Conservation (phyloP, 2,329 filamentous ascomycete genomes). For the Elsinoe fawcettii region DNA sequence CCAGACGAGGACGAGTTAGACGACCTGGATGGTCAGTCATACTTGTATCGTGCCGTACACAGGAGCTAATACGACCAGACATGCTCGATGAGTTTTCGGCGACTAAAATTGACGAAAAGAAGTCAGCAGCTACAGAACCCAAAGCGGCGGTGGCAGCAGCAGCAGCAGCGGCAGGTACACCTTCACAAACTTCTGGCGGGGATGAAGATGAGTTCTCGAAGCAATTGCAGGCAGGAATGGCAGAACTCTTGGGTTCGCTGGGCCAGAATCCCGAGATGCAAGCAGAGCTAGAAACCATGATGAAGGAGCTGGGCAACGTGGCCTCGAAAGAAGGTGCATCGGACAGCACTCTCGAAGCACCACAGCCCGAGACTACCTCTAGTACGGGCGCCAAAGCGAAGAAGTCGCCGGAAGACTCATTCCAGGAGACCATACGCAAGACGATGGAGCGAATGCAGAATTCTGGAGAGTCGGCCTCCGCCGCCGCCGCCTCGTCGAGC, state of each 20-base stretch:
- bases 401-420: conserved; percentile 38
- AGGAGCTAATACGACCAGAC: conserved; percentile 46
- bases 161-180: too few species aligned
- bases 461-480: conserved; percentile 77
- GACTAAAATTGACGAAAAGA: conserved; percentile 49
- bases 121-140: conserved; percentile 23
- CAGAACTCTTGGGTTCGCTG: conserved; percentile 65
- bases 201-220: conserved; percentile 72
- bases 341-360: conserved; percentile 19
- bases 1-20: conserved; percentile 89
- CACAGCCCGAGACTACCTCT: conserved; percentile 21
- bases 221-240: conserved; percentile 86
- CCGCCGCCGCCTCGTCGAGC: conserved; percentile 43
- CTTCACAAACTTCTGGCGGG: conserved; percentile 22
- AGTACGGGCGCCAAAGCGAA: conserved; percentile 18
- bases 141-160: conserved; percentile 25
- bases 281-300: conserved; percentile 68
- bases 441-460: conserved; percentile 96
- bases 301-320: conserved; percentile 56
- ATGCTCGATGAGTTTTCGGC: conserved; percentile 86
- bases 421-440: conserved; percentile 84
- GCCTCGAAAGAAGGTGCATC: conserved; percentile 27
- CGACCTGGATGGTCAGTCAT: conserved; percentile 69
- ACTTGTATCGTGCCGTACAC: too few species aligned
- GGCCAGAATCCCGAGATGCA: conserved; percentile 59